phyloP scores from a whole-genome alignment of 164 flowering plant genomes.

The Magnolia changhungtana region DNA sequence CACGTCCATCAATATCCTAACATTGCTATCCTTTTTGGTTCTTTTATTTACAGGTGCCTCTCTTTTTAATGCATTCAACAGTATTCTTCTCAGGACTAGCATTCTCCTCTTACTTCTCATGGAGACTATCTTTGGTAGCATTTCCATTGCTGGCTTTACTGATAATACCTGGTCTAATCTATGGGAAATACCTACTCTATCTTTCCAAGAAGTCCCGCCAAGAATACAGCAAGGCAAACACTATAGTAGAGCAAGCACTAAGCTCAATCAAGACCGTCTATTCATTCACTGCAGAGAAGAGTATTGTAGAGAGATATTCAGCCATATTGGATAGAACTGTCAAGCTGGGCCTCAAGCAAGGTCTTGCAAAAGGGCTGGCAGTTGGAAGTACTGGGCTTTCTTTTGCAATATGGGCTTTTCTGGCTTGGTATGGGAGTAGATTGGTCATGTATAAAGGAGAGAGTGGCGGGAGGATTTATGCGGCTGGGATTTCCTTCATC shows the following conservation, averaged over 20 bases:
- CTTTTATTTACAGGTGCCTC: constrained; percentile 53
- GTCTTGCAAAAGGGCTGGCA: constrained; percentile 84
- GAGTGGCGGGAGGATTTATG: constrained; percentile 79
- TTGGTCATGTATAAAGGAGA: constrained; percentile 82
- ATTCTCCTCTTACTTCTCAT: constrained; percentile 74
- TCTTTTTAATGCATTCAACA: constrained; percentile 69
- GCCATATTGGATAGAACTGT: constrained; percentile 43
- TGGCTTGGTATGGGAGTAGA: constrained; percentile 88
- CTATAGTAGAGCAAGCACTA: constrained; percentile 74
- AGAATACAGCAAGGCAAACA: constrained; percentile 70
- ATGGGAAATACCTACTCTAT: constrained; percentile 70
- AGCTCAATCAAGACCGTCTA: constrained; percentile 76
- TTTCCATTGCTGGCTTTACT: constrained; percentile 63
- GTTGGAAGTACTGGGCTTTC: constrained; percentile 83
- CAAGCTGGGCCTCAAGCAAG: constrained; percentile 72
- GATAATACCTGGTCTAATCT: constrained; percentile 71
- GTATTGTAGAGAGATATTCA: constrained; percentile 48
- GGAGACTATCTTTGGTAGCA: constrained; percentile 75
- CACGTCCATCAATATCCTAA: too few relatives aligned
- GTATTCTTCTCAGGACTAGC: constrained; percentile 73
- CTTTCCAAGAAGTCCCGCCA: constrained; percentile 47
- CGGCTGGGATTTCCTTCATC: constrained; percentile 72
- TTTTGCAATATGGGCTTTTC: constrained; percentile 83
- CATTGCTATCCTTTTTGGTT: neutral
- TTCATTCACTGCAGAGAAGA: constrained; percentile 74